These are phyloP conservation scores for Trichoderma aggressivum DNA, from an alignment of 2,329 filamentous ascomycete genomes.

Conservation along the genomic window DNA sequence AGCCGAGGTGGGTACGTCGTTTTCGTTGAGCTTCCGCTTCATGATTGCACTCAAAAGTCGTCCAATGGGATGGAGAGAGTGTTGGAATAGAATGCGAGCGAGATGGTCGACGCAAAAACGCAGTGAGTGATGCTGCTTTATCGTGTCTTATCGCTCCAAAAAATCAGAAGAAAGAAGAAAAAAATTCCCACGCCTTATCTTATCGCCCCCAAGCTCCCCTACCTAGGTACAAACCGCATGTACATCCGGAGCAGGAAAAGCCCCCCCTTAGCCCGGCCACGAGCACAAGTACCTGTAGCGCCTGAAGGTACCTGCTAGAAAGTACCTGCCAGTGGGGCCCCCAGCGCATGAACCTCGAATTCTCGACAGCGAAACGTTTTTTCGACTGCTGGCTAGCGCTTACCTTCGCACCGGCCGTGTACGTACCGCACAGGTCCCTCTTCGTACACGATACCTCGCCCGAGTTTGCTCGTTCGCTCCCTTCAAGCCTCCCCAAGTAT, in stretches of 20 bases:
- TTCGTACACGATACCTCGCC: slow-evolving; percentile 16
- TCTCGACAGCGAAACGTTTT: neutral
- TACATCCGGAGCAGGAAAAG: neutral
- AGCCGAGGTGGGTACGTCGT: slow-evolving; percentile 44
- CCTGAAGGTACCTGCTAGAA: neutral
- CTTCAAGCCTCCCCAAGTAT: neutral
- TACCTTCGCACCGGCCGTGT: neutral
- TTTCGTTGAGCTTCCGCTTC: slow-evolving; percentile 61
- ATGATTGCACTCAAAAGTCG: slow-evolving; percentile 31
- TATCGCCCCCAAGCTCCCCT: neutral
- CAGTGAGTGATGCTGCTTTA: slow-evolving; percentile 3
- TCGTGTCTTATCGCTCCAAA: slow-evolving; percentile 9
- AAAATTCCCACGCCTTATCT: slow-evolving; percentile 15
- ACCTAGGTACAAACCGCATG: neutral
- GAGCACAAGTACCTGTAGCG: neutral
- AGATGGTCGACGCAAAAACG: neutral
- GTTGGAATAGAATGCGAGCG: neutral
- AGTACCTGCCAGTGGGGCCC: neutral
- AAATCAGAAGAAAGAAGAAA: neutral
- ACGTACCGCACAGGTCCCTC: neutral
- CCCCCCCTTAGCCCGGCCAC: neutral
- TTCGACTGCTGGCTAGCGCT: neutral
- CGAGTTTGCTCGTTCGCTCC: neutral
- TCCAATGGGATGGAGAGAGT: neutral
- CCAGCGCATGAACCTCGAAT: neutral